Percentiles rank a stretch among this genome's conserved stretches.
Conservation (phyloP, 306 rosid species). For the Cicer arietinum region DNA sequence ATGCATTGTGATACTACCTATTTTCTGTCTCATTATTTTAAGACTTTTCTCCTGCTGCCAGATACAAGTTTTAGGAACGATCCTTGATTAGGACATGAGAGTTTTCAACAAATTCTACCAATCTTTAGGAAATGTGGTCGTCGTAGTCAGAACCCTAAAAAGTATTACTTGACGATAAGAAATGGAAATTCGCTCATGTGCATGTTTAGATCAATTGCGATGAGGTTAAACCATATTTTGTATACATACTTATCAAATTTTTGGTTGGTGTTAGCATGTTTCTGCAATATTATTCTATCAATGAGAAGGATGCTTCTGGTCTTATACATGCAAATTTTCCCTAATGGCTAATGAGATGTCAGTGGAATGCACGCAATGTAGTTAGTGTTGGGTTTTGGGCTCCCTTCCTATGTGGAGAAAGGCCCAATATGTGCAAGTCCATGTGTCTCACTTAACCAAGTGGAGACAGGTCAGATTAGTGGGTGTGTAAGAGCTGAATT, state of each 20-base stretch:
- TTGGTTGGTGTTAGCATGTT: neutral
- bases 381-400: neutral
- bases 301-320: neutral
- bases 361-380: neutral
- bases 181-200: neutral
- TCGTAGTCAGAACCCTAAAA: neutral
- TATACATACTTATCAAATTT: neutral
- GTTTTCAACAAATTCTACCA: neutral
- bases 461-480: too few species aligned
- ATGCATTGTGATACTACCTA: too few species aligned
- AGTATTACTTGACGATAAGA: neutral
- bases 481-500: too few species aligned
- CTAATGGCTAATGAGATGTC: neutral
- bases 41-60: too few species aligned
- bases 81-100: neutral
- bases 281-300: neutral
- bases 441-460: too few species aligned
- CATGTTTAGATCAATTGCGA: neutral
- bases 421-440: too few species aligned
- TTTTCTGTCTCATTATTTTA: too few species aligned
- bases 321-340: neutral
- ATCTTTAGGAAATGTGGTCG: neutral
- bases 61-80: too few species aligned
- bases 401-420: too few species aligned
- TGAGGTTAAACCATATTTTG: neutral